phyloP scores from a whole-genome alignment of 306 rosid genomes.

The Acacia crassicarpa region DNA sequence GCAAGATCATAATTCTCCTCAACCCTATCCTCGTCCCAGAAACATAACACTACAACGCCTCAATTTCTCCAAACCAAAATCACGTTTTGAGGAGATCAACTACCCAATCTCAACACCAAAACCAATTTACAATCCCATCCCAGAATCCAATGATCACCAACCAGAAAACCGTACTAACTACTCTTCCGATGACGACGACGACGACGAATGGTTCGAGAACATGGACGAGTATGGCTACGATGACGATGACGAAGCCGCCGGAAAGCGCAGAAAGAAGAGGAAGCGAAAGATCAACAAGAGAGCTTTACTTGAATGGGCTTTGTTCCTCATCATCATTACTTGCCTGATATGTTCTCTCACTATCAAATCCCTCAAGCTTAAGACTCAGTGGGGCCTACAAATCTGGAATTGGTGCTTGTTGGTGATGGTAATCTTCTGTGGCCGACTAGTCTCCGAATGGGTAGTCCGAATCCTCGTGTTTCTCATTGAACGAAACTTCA shows the following conservation, averaged over 20 bases:
- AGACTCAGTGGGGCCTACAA: background rate
- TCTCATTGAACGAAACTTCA: constrained; percentile 22
- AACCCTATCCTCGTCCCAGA: background rate
- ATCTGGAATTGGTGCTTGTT: constrained; percentile 33
- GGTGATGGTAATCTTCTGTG: constrained; percentile 24
- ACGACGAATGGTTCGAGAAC: constrained; percentile 10
- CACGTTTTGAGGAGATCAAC: constrained; percentile 23
- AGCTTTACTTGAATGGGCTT: constrained; percentile 17
- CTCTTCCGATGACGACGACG: constrained; percentile 1
- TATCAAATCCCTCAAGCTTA: background rate
- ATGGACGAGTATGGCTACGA: background rate
- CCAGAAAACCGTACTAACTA: background rate
- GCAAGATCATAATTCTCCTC: background rate
- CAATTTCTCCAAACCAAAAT: constrained; percentile 24
- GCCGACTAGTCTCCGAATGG: constrained; percentile 27
- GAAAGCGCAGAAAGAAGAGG: background rate
- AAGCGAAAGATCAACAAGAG: constrained; percentile 9
- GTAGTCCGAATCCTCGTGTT: background rate
- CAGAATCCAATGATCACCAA: background rate
- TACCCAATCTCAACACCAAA: background rate
- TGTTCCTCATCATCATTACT: constrained; percentile 23
- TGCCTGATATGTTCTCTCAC: constrained; percentile 29
- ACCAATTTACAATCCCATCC: background rate
- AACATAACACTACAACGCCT: constrained; percentile 9
- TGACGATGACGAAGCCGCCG: background rate